A percentile compares a stretch with the other conserved stretches of the same genome.
phyloP scores from a whole-genome alignment of 352 stramenopile species.

The Pythium grandisporangium region DNA sequence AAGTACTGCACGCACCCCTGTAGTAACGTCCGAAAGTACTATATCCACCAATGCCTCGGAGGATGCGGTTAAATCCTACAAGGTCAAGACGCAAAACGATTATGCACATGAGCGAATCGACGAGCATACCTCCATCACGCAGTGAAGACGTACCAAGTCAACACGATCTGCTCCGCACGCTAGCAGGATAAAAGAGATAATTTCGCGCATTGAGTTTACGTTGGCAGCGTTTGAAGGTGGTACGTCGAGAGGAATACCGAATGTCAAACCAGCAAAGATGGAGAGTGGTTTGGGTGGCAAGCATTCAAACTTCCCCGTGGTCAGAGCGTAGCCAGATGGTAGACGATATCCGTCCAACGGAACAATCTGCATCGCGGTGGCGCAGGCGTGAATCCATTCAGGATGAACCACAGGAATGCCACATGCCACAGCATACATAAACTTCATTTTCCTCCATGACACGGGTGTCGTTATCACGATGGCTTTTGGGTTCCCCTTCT shows the following conservation, averaged over 20 bases:
- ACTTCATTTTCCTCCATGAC: slow-evolving; percentile 75
- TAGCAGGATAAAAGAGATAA: slow-evolving; percentile 53
- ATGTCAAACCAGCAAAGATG: slow-evolving; percentile 49
- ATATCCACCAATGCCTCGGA: slow-evolving; percentile 35
- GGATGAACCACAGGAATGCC: slow-evolving; percentile 77
- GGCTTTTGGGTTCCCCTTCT: slow-evolving; percentile 34
- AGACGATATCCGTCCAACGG: slow-evolving; percentile 66
- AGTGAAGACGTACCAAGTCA: too few species aligned
- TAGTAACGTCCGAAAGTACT: slow-evolving; percentile 60
- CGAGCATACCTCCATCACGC: slow-evolving; percentile 45
- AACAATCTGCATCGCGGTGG: slow-evolving; percentile 28
- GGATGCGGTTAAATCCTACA: slow-evolving; percentile 38
- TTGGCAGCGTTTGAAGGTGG: slow-evolving; percentile 15
- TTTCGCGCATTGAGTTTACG: slow-evolving; percentile 27
- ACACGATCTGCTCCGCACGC: slow-evolving; percentile 50
- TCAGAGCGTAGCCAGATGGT: slow-evolving; percentile 53
- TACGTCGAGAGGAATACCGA: slow-evolving; percentile 56
- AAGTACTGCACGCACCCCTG: slow-evolving; percentile 51
- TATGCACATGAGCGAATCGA: not conserved
- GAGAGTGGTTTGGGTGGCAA: slow-evolving; percentile 22
- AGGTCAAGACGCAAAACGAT: not conserved
- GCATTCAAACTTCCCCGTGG: slow-evolving; percentile 59
- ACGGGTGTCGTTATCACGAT: slow-evolving; percentile 69
- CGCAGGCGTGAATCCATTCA: slow-evolving; percentile 69
- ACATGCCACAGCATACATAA: slow-evolving; percentile 69